Evolutionary conservation across 2,329 filamentous ascomycete species (phyloP).

Genomic region (Penicillium sp.): DNA sequence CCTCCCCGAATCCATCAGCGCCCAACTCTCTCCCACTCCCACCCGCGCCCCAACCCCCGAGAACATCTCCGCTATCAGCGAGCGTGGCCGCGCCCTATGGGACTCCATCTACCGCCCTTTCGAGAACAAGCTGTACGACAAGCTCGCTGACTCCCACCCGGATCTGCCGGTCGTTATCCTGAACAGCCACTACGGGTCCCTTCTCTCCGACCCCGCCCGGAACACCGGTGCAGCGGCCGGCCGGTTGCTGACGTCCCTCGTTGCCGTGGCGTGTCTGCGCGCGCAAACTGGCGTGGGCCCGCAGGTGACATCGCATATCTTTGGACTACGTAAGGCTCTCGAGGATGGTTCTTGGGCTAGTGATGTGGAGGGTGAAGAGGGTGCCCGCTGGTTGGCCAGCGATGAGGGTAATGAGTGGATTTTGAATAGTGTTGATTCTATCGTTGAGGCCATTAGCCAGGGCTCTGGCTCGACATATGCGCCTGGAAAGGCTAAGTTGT

Average conservation of each 20-base stretch:
- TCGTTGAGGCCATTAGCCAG: constrained; percentile 53
- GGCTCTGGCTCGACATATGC: constrained; percentile 56
- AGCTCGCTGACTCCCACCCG: constrained; percentile 72
- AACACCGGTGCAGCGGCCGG: constrained; percentile 56
- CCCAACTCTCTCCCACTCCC: constrained; percentile 55
- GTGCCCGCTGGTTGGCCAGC: constrained; percentile 60
- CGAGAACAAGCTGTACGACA: constrained; percentile 66
- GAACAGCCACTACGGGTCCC: constrained; percentile 67
- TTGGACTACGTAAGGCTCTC: constrained; percentile 73
- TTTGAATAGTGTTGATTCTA: constrained; percentile 59
- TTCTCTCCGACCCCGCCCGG: constrained; percentile 65
- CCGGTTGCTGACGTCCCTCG: constrained; percentile 67
- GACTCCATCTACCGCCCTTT: constrained; percentile 74
- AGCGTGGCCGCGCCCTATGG: constrained; percentile 68
- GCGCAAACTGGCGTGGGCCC: constrained; percentile 80
- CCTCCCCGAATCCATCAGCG: constrained; percentile 58
- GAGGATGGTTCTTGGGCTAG: constrained; percentile 56
- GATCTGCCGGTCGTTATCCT: constrained; percentile 80
- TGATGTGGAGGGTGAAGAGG: constrained; percentile 48
- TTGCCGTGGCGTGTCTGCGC: constrained; percentile 71
- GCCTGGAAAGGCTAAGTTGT: constrained; percentile 44
- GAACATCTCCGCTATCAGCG: constrained; percentile 56
- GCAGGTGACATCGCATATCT: constrained; percentile 78
- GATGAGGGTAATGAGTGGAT: constrained; percentile 67
- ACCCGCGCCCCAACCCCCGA: constrained; percentile 54